Base-by-base conservation (phyloP, 345 rosid genomes). In the Leavenworthia alabamica region DNA sequence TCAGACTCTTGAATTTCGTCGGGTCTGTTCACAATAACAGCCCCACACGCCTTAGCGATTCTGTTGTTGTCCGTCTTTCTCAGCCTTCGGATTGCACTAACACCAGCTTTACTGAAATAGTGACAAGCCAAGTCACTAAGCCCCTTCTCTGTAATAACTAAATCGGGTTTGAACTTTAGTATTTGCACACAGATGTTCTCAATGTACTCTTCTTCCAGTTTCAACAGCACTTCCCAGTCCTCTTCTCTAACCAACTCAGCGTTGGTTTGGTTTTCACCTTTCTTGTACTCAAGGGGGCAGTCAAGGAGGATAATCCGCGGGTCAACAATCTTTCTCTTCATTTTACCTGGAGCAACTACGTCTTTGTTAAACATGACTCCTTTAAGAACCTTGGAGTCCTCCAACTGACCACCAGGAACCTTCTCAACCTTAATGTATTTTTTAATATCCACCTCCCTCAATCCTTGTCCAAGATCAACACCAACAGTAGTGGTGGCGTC, bases 241-340 rank as follows among this genome's bases (percentile, higher is more conserved):
- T 89, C 98, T 80, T 92, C 96, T 69, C 70, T 83, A 27, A 86
- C 82, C 74, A 92, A 60, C 74, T 92, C 97, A 0, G 95, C 98
- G 71, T 89, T 92, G 57, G 98, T 92, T 73, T 92, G 98, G 79
- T 86, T 92, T 82, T 92, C 98, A 10, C 98, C 98, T 66, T 92
- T 92, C 78, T 92, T 92, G 82, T 92, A 89, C 81, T 92, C 98
- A 29, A 92, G 84, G n/a, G 98, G 96, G 41, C 82, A 83, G 58
- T 92, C 96, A 44, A 92, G 93, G 66, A 92, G 96, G 51, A 89
- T 82, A 64, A 92, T 68, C 4, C 95, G 89, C 1, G 98, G 98
- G 20, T 82, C 81, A 52, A 78, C 72, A 27, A 92, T 89, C 84
- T 85, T 92, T 72, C 98, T 81, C 72, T 80, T 92, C 98, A 92